These are phyloP conservation scores for Boechera stricta DNA, from an alignment of 345 rosid species.

Conservation along the genomic window DNA sequence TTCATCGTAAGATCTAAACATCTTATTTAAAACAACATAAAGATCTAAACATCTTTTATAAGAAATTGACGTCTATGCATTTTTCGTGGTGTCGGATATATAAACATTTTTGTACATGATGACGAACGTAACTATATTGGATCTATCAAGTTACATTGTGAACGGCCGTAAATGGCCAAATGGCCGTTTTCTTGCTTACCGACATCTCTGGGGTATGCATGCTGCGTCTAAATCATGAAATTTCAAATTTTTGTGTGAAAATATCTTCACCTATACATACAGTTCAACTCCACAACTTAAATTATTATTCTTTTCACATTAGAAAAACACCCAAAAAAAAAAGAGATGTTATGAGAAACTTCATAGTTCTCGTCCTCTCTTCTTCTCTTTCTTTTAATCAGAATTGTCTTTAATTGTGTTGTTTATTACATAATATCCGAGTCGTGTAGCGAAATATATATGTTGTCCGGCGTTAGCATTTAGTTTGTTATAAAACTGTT, in stretches of 20 bases:
- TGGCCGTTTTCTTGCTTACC: background rate
- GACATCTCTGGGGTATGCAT: background rate
- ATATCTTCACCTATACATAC: background rate
- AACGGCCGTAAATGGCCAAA: background rate
- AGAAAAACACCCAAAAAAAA: background rate
- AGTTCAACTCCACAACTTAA: background rate
- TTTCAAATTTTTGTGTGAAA: background rate
- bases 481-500: background rate
- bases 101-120: background rate
- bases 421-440: background rate
- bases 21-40: background rate
- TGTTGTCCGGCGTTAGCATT: background rate
- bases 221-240: background rate
- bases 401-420: background rate
- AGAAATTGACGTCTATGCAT: background rate
- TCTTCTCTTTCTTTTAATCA: background rate
- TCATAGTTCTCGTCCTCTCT: background rate
- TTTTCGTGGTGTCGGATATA: background rate
- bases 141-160: conserved; percentile 22
- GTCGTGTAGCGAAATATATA: background rate
- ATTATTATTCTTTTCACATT: background rate
- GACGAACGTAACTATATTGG: background rate
- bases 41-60: background rate
- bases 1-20: conserved; percentile 40
- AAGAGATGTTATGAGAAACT: background rate